Evolutionary conservation across 2,329 filamentous ascomycete genomes (phyloP), one percentile per base, ranked within the genome.

Genomic region (Xylariomycetidae sp.): DNA sequence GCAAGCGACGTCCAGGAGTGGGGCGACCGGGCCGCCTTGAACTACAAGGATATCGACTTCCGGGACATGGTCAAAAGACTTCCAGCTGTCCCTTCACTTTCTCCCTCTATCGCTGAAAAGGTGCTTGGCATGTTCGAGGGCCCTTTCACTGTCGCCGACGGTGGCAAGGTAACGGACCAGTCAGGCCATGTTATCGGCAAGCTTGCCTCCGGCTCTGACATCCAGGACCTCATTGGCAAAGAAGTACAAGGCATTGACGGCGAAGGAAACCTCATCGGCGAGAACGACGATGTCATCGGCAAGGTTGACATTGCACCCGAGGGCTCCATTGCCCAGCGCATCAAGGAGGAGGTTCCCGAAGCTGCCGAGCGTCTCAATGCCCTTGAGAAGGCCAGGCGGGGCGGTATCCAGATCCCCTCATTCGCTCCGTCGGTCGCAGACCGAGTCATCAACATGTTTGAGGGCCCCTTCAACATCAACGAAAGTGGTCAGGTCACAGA

Each of bases 211-310:
- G 49, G 44, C 14, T 40, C 53, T 39, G 42, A 57, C 25, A 41
- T 53, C 3, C 50, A 59, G 35, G 55, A 59, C 24, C 56, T 80
- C 10, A 57, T 68, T 10, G 74, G 79, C 41, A 80, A 77, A 42
- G 73, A 79, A 13, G 69, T 78, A 38, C 79, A 79, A 61, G 81
- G 79, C 56, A 63, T 78, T 45, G 79, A 82, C 43, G 70, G 68
- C 38, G 65, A 79, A 56, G 77, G 77, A 14, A 77, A 81, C 48
- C 74, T 82, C 35, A 65, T 79, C 49, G 76, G 79, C 52, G 75
- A 69, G 53, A 70, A 75, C 28, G 76, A 77, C 27, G 76, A 78
- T 26, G 65, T 82, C 42, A 68, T 82, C 40, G 78, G 77, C 25
- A 72, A 71, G 42, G 73, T 78, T 41, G 64, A 74, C 46, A 63